Percentiles rank a stretch among this genome's conserved stretches.
These are phyloP conservation scores for Fereydounia khargensis DNA, from an alignment of 1,284 basidiomycete species.

Conservation along the genomic window DNA sequence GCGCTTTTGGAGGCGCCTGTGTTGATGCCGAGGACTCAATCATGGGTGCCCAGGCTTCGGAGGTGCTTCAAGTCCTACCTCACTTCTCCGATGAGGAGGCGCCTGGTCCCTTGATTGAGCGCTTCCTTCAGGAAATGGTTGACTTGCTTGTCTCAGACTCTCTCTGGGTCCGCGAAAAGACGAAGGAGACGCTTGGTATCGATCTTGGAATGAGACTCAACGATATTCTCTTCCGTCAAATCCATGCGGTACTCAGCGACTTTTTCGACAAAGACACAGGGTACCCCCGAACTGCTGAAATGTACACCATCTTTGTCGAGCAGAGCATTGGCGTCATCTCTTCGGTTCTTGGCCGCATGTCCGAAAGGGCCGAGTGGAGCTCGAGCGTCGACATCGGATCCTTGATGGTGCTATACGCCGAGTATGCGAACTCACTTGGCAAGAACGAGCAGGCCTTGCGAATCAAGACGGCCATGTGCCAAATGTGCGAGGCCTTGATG, in stretches of 20 bases:
- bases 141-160: constrained; percentile 52
- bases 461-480: constrained; percentile 50
- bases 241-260: constrained; percentile 50
- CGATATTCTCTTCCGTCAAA: constrained; percentile 47
- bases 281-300: constrained; percentile 40
- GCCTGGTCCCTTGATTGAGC: constrained; percentile 33
- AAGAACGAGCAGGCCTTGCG: constrained; percentile 44
- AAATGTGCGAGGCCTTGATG: constrained; percentile 50
- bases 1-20: constrained; percentile 72
- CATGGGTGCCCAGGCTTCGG: constrained; percentile 9
- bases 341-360: constrained; percentile 39
- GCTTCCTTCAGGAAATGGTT: constrained; percentile 51
- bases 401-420: constrained; percentile 50
- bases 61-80: constrained; percentile 14
- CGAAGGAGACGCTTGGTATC: constrained; percentile 50
- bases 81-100: constrained; percentile 17
- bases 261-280: constrained; percentile 51
- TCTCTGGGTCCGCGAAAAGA: constrained; percentile 53
- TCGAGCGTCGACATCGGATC: constrained; percentile 47
- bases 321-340: constrained; percentile 49
- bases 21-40: constrained; percentile 12
- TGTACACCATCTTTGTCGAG: constrained; percentile 53
- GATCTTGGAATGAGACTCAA: constrained; percentile 39
- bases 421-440: constrained; percentile 48
- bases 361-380: constrained; percentile 6